A percentile compares a stretch with the other conserved stretches of the same genome.
These are phyloP conservation scores for Tolypocladium tropicale DNA, from an alignment of 2,329 filamentous ascomycete species.

Conservation along the genomic window DNA sequence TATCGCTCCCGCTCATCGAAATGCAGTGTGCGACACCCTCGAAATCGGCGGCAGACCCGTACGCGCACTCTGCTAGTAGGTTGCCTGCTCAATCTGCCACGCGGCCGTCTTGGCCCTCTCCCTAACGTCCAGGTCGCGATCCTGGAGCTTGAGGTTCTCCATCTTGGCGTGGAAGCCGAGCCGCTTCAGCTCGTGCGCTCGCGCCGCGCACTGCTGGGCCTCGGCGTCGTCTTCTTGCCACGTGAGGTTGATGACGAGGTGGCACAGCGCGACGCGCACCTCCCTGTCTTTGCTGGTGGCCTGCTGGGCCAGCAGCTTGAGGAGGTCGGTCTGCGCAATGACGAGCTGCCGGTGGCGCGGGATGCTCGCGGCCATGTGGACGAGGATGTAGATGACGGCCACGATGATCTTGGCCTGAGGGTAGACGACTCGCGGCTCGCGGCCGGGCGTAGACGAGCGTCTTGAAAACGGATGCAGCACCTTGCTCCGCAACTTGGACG, in stretches of 20 bases:
- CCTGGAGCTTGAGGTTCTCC: constrained; percentile 48
- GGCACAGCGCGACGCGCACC: constrained; percentile 70
- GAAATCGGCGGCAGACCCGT: not conserved
- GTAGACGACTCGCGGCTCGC: constrained; percentile 41
- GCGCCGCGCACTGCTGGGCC: constrained; percentile 49
- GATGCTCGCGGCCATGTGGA: constrained; percentile 77
- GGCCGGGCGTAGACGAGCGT: constrained; percentile 20
- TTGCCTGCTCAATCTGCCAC: constrained; percentile 53
- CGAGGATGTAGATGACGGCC: constrained; percentile 70
- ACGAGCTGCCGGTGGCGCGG: constrained; percentile 69
- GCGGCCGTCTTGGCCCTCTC: constrained; percentile 75
- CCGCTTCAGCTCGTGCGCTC: constrained; percentile 58
- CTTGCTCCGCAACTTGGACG: constrained; percentile 62
- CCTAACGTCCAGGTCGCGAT: constrained; percentile 70
- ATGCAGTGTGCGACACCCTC: not conserved
- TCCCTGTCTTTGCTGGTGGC: constrained; percentile 63
- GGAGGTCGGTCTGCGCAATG: constrained; percentile 64
- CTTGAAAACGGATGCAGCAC: constrained; percentile 42
- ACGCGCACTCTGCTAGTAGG: constrained; percentile 9
- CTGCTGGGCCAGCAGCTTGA: constrained; percentile 62
- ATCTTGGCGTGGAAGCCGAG: constrained; percentile 63
- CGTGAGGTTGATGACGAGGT: constrained; percentile 77
- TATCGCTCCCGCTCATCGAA: not conserved
- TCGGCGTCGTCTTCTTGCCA: constrained; percentile 71
- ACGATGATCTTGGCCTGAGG: constrained; percentile 61